A percentile compares a stretch with the other conserved stretches of the same genome.
These are phyloP conservation scores for Diplodia mutila DNA, from an alignment of 2,329 filamentous ascomycete genomes.

Conservation along the genomic window DNA sequence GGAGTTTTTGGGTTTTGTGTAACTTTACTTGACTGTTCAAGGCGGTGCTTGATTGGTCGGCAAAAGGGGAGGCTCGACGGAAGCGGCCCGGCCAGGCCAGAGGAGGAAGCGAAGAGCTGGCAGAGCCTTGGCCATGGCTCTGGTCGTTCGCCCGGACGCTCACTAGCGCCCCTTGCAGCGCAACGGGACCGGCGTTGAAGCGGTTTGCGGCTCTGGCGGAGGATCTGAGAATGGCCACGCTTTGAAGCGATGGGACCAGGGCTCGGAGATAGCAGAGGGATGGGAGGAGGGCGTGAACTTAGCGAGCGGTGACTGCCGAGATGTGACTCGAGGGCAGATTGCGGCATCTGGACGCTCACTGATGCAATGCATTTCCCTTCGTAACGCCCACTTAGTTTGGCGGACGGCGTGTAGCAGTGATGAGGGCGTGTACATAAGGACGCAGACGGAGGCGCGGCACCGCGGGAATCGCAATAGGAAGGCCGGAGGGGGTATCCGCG, in stretches of 20 bases:
- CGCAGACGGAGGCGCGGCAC: neutral
- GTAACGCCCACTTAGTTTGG: too few species aligned
- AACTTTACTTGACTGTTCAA: constrained; percentile 14
- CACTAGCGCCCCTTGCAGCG: neutral
- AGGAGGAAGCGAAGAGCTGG: neutral
- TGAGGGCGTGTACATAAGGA: neutral
- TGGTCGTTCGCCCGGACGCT: neutral
- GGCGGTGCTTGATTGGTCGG: neutral
- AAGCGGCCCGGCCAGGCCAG: constrained; percentile 7
- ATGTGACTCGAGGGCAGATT: neutral
- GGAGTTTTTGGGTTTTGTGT: constrained; percentile 24
- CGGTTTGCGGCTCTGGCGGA: neutral
- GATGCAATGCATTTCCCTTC: neutral
- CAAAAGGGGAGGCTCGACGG: constrained; percentile 1
- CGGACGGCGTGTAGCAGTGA: too few species aligned
- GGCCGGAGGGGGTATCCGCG: neutral
- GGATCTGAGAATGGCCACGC: too few species aligned
- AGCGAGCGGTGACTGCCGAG: neutral
- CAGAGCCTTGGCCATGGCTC: constrained; percentile 5
- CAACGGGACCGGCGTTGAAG: too few species aligned
- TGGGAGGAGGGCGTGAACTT: neutral
- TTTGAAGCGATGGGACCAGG: neutral
- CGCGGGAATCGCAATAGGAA: constrained; percentile 1
- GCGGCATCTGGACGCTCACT: neutral
- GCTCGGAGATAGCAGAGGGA: constrained; percentile 16